A percentile compares a stretch with the other conserved stretches of the same genome.
These are phyloP conservation scores for Carex kokanica DNA, from an alignment of 176 grass and related monocot species.

Conservation along the genomic window DNA sequence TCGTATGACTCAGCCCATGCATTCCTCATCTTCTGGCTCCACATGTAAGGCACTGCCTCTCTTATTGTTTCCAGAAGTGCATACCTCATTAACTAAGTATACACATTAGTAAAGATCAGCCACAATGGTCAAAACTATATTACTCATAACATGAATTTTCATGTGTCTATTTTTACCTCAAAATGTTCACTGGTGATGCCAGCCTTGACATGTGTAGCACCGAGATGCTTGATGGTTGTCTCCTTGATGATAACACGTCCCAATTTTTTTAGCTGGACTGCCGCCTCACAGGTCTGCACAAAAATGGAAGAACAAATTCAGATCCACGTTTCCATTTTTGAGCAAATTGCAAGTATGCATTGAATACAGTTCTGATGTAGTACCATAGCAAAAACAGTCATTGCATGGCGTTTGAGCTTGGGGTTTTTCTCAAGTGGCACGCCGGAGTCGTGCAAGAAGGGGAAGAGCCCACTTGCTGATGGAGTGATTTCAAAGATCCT, in stretches of 20 bases:
- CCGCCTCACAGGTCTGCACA: slow-evolving; percentile 35
- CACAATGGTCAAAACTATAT: neutral
- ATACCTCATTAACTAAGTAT: slow-evolving; percentile 30
- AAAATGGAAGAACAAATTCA: neutral
- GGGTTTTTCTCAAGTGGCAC: slow-evolving; percentile 36
- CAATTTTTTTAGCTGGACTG: slow-evolving; percentile 27
- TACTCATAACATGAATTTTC: neutral
- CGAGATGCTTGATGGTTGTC: slow-evolving; percentile 32
- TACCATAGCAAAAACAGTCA: slow-evolving; percentile 43
- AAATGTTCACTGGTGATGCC: slow-evolving; percentile 39
- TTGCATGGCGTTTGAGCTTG: slow-evolving; percentile 36
- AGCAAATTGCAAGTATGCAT: neutral
- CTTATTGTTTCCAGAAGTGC: slow-evolving; percentile 42
- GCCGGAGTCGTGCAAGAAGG: slow-evolving; percentile 33
- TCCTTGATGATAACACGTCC: slow-evolving; percentile 34
- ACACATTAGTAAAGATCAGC: neutral
- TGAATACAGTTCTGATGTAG: neutral
- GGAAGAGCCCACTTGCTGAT: slow-evolving; percentile 36
- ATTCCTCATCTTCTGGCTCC: slow-evolving; percentile 41
- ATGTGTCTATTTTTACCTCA: slow-evolving; percentile 27
- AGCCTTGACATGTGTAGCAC: slow-evolving; percentile 26
- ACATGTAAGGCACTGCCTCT: slow-evolving; percentile 43
- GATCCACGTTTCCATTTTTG: neutral
- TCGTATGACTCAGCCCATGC: slow-evolving; percentile 40
- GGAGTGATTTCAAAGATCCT: slow-evolving; percentile 45